Percentiles rank a stretch among this genome's conserved stretches.
These are phyloP conservation scores for Linnemannia schmuckeri DNA, from an alignment of 192 early-diverging fungal genomes.

Conservation along the genomic window DNA sequence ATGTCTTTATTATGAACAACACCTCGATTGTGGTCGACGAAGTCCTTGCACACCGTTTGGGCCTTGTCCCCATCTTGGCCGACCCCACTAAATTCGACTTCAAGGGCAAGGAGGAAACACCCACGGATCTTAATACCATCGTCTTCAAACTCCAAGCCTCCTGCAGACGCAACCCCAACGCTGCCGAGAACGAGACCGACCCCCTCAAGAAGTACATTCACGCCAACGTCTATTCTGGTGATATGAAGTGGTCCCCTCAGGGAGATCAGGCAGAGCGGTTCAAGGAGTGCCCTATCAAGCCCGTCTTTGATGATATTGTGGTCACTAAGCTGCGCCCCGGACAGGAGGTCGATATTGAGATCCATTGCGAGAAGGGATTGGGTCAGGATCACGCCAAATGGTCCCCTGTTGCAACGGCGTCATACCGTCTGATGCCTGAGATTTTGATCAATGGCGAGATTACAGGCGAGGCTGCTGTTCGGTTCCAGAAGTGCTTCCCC, in stretches of 20 bases:
- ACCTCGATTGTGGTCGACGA: slow-evolving; percentile 94
- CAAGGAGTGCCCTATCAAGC: slow-evolving; percentile 73
- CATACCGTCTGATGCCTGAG: slow-evolving; percentile 94
- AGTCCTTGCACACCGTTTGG: slow-evolving; percentile 91
- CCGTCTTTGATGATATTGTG: slow-evolving; percentile 93
- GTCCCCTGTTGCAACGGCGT: slow-evolving; percentile 96
- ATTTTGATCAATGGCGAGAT: slow-evolving; percentile 90
- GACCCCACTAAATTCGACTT: slow-evolving; percentile 88
- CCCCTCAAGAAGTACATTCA: slow-evolving; percentile 82
- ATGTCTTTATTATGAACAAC: slow-evolving; percentile 93
- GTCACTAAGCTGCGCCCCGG: slow-evolving; percentile 94
- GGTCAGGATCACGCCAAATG: slow-evolving; percentile 98
- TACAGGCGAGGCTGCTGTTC: slow-evolving; percentile 81
- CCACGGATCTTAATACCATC: slow-evolving; percentile 94
- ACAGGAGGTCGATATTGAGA: slow-evolving; percentile 85
- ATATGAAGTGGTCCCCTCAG: slow-evolving; percentile 91
- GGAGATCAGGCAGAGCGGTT: slow-evolving; percentile 87
- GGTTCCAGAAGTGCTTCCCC: slow-evolving; percentile 91
- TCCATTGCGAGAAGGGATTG: slow-evolving; percentile 93
- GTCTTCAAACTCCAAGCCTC: slow-evolving; percentile 88
- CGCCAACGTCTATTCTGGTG: slow-evolving; percentile 78
- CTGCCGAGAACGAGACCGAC: slow-evolving; percentile 74
- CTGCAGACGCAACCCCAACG: slow-evolving; percentile 76
- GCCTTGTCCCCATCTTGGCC: slow-evolving; percentile 91
- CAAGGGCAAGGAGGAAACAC: slow-evolving; percentile 74